Evolutionary conservation across 208 protist genomes (phyloP), one percentile per base, ranked within the genome.

Genomic region (Porcisia hertigi): DNA sequence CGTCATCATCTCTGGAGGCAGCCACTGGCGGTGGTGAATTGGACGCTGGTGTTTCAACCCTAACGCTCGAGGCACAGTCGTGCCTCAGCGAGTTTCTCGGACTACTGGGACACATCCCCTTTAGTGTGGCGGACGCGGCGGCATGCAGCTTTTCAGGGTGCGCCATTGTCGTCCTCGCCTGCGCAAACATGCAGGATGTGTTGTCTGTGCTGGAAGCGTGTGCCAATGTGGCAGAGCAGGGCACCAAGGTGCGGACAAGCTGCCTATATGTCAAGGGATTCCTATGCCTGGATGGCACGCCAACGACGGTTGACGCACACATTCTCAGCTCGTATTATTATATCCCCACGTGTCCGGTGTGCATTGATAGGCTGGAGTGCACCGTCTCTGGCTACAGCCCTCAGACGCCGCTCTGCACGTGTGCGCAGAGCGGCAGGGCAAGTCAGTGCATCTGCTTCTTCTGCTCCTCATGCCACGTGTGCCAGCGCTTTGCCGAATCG

Each of bases 281-380:
- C 69, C 71, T 80, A 14, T 88, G 85, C 59, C 74, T 75, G 20
- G 77, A 59, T 6, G 69, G 76, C n/a, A 57, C 65, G 18, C 60
- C 76, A n/a, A 71, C 53, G 18, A 62, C 11, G 4, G 62, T 52
- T 4, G 57, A 78, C 41, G 60, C 57, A 41, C 39, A 76, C 41
- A 14, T 82, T 6, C 63, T 84, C 2, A 18, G n/a, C 30, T 57
- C 82, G 49, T 90, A 92, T 69, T 97, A 97, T 73, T 83, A 86
- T 79, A 87, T 96, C 67, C 93, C 93, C 1, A 91, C 89, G 16
- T 97, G 93, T 45, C 81, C 85, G 0, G 63, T 97, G 30, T 97
- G 93, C 71, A 83, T 80, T 2, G 93, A 97, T 54, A 84, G 93
- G 25, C 73, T 97, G 0, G 91, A 97, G 73, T 81, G 80, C 39